Conservation (phyloP, 2,329 filamentous ascomycete species). For the Pleoardoris graminearum region DNA sequence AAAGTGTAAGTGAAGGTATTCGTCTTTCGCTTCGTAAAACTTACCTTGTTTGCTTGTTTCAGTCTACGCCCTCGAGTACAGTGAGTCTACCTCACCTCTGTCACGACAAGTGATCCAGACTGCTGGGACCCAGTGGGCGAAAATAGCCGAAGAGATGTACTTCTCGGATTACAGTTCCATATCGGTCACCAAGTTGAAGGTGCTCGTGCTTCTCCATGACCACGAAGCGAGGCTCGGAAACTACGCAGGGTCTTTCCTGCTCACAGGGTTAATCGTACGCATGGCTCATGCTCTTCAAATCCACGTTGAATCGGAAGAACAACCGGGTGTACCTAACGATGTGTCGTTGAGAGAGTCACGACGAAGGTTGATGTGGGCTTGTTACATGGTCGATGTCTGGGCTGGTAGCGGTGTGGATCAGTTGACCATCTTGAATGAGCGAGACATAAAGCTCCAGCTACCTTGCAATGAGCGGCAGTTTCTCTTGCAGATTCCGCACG, state of each 20-base stretch:
- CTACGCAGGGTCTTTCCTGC: constrained; percentile 37
- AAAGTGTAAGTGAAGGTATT: background rate
- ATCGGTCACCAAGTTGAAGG: constrained; percentile 36
- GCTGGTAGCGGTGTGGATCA: constrained; percentile 40
- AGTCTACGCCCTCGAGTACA: constrained; percentile 38
- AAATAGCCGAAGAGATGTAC: constrained; percentile 37
- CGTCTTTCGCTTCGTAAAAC: too few relatives aligned
- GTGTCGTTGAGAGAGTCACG: constrained; percentile 34
- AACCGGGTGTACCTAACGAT: constrained; percentile 32
- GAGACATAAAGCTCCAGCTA: constrained; percentile 38
- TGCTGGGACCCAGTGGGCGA: constrained; percentile 40
- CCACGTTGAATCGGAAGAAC: constrained; percentile 36
- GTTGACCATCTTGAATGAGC: constrained; percentile 38
- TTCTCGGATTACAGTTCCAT: constrained; percentile 41
- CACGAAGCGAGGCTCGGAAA: constrained; percentile 38
- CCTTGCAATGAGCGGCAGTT: constrained; percentile 41
- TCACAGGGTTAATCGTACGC: constrained; percentile 37
- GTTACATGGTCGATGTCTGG: constrained; percentile 43
- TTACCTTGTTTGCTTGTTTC: constrained; percentile 9
- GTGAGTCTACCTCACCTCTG: constrained; percentile 29
- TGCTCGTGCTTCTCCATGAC: constrained; percentile 36
- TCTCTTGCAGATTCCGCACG: constrained; percentile 34
- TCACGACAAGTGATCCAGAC: constrained; percentile 35
- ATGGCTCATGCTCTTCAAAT: constrained; percentile 40
- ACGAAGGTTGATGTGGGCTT: constrained; percentile 41